Percentiles rank a stretch among this genome's conserved stretches.
Conservation (phyloP, 179 eudicot species). For the Nepenthes alata region DNA sequence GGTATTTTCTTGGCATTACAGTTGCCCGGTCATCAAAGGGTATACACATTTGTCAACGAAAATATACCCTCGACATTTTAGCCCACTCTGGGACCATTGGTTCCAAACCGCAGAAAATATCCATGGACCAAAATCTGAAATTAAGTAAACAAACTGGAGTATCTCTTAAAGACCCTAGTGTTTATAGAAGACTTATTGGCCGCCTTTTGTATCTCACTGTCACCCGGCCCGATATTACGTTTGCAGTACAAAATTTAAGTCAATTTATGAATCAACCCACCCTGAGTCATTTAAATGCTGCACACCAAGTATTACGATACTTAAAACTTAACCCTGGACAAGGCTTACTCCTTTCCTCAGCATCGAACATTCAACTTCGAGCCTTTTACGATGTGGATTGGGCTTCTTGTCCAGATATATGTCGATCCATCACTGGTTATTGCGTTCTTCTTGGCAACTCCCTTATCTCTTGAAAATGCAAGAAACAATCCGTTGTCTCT, state of each 20-base stretch:
- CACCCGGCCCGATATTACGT: not conserved
- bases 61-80: too few species aligned
- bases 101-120: too few species aligned
- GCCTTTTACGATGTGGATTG: not conserved
- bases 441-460: not conserved
- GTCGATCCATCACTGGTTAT: not conserved
- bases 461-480: not conserved
- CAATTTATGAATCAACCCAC: too few species aligned
- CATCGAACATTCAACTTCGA: too few species aligned
- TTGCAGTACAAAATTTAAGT: not conserved
- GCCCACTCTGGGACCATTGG: too few species aligned
- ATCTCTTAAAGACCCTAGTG: too few species aligned
- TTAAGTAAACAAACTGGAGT: too few species aligned
- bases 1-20: too few species aligned
- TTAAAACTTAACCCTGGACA: not conserved
- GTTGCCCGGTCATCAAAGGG: too few species aligned
- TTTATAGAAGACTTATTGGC: not conserved
- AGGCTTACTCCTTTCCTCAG: not conserved
- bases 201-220: not conserved
- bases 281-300: not conserved
- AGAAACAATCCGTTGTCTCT: not conserved
- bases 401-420: not conserved
- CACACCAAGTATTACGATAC: not conserved
- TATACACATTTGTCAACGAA: too few species aligned
- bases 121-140: too few species aligned